These are phyloP conservation scores for Eucalyptus sp. DNA, from an alignment of 345 rosid species.

Conservation along the genomic window DNA sequence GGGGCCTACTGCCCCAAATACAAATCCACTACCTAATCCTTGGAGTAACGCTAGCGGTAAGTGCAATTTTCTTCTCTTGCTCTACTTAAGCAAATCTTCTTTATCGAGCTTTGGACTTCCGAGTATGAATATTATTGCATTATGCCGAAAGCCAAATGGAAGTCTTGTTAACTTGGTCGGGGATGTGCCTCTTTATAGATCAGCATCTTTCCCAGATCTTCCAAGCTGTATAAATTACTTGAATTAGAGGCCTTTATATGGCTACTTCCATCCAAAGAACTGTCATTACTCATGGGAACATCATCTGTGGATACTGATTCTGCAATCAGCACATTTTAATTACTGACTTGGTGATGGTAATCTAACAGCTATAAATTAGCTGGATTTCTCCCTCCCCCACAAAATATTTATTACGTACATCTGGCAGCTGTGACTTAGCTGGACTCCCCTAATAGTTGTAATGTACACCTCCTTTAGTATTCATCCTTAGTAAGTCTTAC, in stretches of 20 bases:
- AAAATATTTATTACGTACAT: neutral
- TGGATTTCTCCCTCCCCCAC: neutral
- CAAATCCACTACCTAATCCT: conserved; percentile 84
- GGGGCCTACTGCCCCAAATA: conserved; percentile 54
- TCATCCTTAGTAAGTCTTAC: neutral
- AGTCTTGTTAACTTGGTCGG: neutral
- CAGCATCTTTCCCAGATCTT: neutral
- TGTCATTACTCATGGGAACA: neutral
- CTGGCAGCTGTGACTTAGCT: neutral
- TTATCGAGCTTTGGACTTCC: neutral
- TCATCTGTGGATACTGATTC: neutral
- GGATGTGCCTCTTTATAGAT: neutral
- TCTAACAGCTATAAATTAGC: neutral
- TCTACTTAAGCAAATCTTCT: neutral
- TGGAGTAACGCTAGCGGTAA: conserved; percentile 51
- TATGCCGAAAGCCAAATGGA: neutral
- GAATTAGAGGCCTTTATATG: neutral
- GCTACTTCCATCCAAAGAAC: neutral
- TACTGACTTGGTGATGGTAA: neutral
- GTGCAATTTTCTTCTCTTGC: neutral
- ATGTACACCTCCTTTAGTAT: neutral
- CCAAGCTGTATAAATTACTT: neutral
- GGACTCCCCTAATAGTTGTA: neutral
- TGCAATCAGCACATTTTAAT: neutral
- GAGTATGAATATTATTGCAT: neutral